Conservation (phyloP, 1,284 basidiomycete species). For the Schizophyllum commune region DNA sequence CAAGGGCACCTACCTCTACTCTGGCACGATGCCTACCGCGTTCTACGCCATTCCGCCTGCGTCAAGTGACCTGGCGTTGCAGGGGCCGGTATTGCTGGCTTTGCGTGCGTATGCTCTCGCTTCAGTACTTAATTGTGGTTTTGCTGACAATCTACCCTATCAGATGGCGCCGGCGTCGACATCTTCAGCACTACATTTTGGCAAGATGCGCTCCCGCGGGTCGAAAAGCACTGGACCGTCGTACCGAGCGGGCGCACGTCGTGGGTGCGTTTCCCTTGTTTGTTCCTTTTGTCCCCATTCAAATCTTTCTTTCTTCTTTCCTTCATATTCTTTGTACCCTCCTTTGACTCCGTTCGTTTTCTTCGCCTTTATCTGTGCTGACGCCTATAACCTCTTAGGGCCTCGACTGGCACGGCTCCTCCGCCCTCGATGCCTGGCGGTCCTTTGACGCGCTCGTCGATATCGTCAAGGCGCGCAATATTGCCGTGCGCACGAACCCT, state of each 20-base stretch:
- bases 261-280: slow-evolving; percentile 42
- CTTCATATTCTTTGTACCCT: no score
- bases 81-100: slow-evolving; percentile 52
- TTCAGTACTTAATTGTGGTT: neutral
- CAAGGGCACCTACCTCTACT: slow-evolving; percentile 53
- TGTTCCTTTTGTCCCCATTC: neutral
- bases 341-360: no score
- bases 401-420: slow-evolving; percentile 80
- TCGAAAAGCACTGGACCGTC: slow-evolving; percentile 60
- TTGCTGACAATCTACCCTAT: slow-evolving; percentile 1
- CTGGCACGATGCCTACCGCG: slow-evolving; percentile 42
- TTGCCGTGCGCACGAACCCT: slow-evolving; percentile 37
- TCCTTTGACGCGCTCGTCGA: slow-evolving; percentile 43
- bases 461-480: slow-evolving; percentile 29
- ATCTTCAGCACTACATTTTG: slow-evolving; percentile 48
- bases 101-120: slow-evolving; percentile 43
- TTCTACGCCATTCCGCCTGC: slow-evolving; percentile 54
- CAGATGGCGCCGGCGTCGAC: slow-evolving; percentile 78
- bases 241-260: slow-evolving; percentile 65
- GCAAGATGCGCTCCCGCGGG: slow-evolving; percentile 50
- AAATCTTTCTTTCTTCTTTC: no score
- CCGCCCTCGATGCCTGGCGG: slow-evolving; percentile 53
- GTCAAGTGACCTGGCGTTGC: slow-evolving; percentile 10
- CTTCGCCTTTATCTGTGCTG: no score
- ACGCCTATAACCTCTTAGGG: no score